These are phyloP conservation scores for Cyberlindnera mycetangii DNA, from an alignment of 805 yeast genomes.

Conservation along the genomic window DNA sequence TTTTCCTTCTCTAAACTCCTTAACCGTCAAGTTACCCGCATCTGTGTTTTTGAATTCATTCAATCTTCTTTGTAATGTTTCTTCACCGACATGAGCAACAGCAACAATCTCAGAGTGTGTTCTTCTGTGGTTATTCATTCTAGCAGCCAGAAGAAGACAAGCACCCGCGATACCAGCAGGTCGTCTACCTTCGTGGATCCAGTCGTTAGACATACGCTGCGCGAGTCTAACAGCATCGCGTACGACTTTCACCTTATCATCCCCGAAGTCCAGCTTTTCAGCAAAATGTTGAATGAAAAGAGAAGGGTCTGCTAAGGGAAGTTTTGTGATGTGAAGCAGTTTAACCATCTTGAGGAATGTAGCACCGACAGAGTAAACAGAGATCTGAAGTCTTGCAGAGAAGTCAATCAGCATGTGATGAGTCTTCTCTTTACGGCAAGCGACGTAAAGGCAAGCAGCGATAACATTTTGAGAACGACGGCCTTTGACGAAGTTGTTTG, in stretches of 20 bases:
- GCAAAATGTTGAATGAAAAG: conserved; percentile 92
- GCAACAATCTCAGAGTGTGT: conserved; percentile 93
- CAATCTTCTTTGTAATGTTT: conserved; percentile 85
- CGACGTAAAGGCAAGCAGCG: conserved; percentile 91
- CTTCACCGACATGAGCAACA: conserved; percentile 92
- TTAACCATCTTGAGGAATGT: conserved; percentile 93
- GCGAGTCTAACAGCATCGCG: conserved; percentile 86
- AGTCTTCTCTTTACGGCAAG: conserved; percentile 88
- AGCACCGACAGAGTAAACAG: conserved; percentile 93
- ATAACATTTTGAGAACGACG: conserved; percentile 92
- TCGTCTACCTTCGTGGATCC: conserved; percentile 95
- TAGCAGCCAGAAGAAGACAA: conserved; percentile 84
- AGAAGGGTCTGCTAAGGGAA: conserved; percentile 94
- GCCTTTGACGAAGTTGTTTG: conserved; percentile 94
- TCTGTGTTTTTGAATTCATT: conserved; percentile 81
- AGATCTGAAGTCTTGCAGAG: conserved; percentile 82
- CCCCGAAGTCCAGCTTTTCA: conserved; percentile 79
- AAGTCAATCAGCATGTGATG: conserved; percentile 96
- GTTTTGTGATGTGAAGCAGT: conserved; percentile 65
- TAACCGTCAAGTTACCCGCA: conserved; percentile 70
- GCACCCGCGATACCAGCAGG: conserved; percentile 99
- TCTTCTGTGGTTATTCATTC: conserved; percentile 94
- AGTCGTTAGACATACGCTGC: conserved; percentile 87
- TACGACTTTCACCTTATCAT: conserved; percentile 67
- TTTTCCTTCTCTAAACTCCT: conserved; percentile 60